Evolutionary conservation across 2,329 filamentous ascomycete species (phyloP), one percentile per base, ranked within the genome.

Genomic region (Colletotrichum orbiculare): DNA sequence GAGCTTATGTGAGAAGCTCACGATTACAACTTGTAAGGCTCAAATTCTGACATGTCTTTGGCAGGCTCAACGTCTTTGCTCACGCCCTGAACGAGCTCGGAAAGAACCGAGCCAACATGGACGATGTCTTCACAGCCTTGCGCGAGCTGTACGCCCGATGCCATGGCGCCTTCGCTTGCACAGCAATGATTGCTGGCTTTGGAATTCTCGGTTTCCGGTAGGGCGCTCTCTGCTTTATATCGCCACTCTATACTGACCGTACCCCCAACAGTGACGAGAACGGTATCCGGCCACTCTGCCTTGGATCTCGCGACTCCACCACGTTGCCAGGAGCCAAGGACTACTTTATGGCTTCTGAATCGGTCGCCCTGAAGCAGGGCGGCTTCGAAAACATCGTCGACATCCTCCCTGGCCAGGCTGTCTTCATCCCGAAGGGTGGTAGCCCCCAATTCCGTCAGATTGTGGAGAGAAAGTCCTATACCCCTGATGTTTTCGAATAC

Each of bases 291-390:
- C 94, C 94, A 3, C 86, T 97, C 69, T 87, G 92, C 50, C 80
- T 97, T 9, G 94, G 94, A 46, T 91, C 89, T 53, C 87, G 93
- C 58, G 85, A 87, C 2, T 93, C 91, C 2, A 77, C 82, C 12
- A 90, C 84, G 0, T 64, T 88, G 43, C 83, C 86, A 41, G 82
- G 86, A 5, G 89, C 88, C 6, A 90, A 79, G 66, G 94, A 97
- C 77, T 97, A 96, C 81, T 93, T 97, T 86, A 87, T 97, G 82
- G 93, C 93, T 1, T 97, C 93, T 0, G 94, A 97, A 78, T 95
- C 91, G 8, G 89, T 97, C 54, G 94, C 93, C 8, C 81, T 97
- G 50, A 86, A 86, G 49, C 93, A 96, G 75, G 89, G 95, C 52
- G 93, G 93, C 13, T 97, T 96, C 80, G 82, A 78, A 39, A 83